phyloP scores from a whole-genome alignment of 331 rosid genomes.

The Prunus yedoensis region DNA sequence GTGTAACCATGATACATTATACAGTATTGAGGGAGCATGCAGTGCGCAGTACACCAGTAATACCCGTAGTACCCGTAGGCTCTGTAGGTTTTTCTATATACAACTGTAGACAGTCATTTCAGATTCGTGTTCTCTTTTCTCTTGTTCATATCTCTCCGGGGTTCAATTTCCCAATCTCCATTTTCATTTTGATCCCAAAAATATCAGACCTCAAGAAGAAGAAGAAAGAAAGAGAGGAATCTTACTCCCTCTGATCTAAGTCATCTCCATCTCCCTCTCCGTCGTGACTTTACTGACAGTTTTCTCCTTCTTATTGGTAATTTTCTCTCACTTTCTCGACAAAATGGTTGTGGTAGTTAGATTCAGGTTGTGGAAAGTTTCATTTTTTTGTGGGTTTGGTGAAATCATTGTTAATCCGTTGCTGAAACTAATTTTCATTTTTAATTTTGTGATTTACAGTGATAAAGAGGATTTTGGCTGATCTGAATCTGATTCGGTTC shows the following conservation, averaged over 20 bases:
- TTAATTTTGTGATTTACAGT: constrained; percentile 18
- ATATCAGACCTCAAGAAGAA: not conserved
- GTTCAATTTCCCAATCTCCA: constrained; percentile 7
- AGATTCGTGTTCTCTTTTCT: constrained; percentile 34
- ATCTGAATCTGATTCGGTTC: not conserved
- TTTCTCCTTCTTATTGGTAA: constrained; percentile 30
- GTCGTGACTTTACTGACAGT: constrained; percentile 32
- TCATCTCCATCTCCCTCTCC: not conserved
- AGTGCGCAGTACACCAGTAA: not conserved
- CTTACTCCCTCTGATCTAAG: not conserved
- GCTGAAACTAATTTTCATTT: not conserved
- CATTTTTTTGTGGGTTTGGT: not conserved
- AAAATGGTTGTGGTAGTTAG: constrained; percentile 2
- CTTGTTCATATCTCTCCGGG: constrained; percentile 1
- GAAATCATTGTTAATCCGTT: not conserved
- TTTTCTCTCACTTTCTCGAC: not conserved
- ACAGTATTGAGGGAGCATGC: not conserved
- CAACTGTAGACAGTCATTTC: constrained; percentile 24
- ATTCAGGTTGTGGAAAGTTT: not conserved
- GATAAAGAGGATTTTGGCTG: constrained; percentile 7
- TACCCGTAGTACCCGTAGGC: not conserved
- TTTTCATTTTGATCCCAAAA: constrained; percentile 1
- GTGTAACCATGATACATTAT: not conserved
- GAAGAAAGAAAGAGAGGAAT: not conserved
- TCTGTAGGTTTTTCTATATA: constrained; percentile 16